A percentile compares a stretch with the other conserved stretches of the same genome.
Evolutionary conservation across 805 yeast genomes (phyloP).

Genomic region (Brettanomyces nanus): DNA sequence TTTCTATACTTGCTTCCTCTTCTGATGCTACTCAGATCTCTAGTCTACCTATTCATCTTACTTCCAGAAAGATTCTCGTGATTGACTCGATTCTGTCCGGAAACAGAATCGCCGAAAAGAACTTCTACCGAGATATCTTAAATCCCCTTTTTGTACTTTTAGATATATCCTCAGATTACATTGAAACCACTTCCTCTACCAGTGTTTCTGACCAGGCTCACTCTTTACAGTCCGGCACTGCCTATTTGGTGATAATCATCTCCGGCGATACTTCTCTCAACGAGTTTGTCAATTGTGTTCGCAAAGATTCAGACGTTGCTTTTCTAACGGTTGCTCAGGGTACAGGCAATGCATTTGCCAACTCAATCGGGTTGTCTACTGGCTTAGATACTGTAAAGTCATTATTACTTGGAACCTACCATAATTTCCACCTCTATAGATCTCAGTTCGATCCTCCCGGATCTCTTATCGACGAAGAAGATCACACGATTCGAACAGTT

Average conservation of each 20-base stretch:
- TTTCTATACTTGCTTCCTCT: too few relatives aligned
- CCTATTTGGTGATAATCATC: conserved; percentile 46
- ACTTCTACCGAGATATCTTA: conserved; percentile 36
- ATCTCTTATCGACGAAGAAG: conserved; percentile 6
- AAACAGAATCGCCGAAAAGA: conserved; percentile 26
- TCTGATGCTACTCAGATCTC: too few relatives aligned
- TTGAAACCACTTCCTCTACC: conserved; percentile 29
- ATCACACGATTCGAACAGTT: conserved; percentile 7
- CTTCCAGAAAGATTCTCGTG: conserved; percentile 14
- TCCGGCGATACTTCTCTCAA: conserved; percentile 84
- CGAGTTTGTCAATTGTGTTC: conserved; percentile 55
- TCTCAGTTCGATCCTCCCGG: conserved; percentile 34
- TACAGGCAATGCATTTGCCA: conserved; percentile 77
- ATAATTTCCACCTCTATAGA: conserved; percentile 35
- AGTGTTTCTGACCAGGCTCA: conserved; percentile 30
- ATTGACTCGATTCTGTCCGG: conserved; percentile 49
- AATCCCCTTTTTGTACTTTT: conserved; percentile 38
- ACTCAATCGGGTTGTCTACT: conserved; percentile 40
- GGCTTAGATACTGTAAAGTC: conserved; percentile 29
- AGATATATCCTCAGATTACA: conserved; percentile 19
- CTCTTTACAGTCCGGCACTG: conserved; percentile 14
- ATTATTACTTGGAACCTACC: conserved; percentile 25
- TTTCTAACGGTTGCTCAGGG: conserved; percentile 61
- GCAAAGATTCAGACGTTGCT: conserved; percentile 4
- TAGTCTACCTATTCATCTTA: conserved; percentile 5